Percentiles rank a stretch among this genome's conserved stretches.
Conservation (phyloP, 345 rosid genomes). For the Limnanthes douglasii region DNA sequence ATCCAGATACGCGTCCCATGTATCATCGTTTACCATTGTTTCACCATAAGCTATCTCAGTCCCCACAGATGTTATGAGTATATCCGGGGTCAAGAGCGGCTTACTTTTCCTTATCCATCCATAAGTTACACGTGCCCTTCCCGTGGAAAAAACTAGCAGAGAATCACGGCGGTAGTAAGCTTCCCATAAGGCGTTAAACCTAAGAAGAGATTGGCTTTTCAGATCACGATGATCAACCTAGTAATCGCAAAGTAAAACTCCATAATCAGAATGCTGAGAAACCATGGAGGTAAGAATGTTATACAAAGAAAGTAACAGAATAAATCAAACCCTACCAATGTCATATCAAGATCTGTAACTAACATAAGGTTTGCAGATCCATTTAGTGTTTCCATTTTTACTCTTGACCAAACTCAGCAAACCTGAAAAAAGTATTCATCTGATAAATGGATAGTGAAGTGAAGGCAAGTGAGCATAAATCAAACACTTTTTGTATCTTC, state of each 20-base stretch:
- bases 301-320: too few relatives aligned
- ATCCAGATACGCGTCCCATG: conserved; percentile 46
- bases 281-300: not conserved
- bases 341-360: conserved; percentile 78
- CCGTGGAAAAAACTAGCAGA: conserved; percentile 63
- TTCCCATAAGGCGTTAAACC: conserved; percentile 88
- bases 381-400: conserved; percentile 53
- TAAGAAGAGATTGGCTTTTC: conserved; percentile 43
- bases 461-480: too few relatives aligned
- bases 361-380: conserved; percentile 61
- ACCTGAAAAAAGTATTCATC: too few relatives aligned
- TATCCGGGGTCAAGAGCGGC: conserved; percentile 76
- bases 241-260: not conserved
- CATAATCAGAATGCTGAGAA: not conserved
- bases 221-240: conserved; percentile 81
- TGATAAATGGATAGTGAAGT: too few relatives aligned
- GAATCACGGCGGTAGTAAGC: conserved; percentile 60
- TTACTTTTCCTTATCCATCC: conserved; percentile 33
- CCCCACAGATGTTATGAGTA: conserved; percentile 76
- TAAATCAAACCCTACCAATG: too few relatives aligned
- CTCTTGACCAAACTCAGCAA: too few relatives aligned
- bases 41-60: conserved; percentile 76
- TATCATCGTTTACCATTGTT: conserved; percentile 41
- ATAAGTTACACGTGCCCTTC: conserved; percentile 58
- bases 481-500: too few relatives aligned